These are phyloP conservation scores for Elaeagnus macrophylla DNA, from an alignment of 306 rosid genomes.

Conservation along the genomic window DNA sequence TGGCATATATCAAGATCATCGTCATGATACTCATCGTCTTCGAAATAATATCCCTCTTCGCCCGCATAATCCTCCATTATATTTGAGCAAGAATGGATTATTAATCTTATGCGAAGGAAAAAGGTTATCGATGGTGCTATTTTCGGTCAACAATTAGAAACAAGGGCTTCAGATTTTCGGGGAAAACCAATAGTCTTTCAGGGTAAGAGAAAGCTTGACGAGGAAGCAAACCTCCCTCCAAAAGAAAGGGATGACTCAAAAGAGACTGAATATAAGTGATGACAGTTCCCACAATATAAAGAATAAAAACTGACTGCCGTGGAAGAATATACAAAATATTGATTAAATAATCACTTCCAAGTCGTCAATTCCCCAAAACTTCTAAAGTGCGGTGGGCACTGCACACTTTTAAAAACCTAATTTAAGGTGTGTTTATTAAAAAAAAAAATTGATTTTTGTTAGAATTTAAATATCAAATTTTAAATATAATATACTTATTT, in stretches of 20 bases:
- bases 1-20: slow-evolving; percentile 9
- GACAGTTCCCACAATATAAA: too few species aligned
- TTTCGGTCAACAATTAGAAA: neutral
- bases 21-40: slow-evolving; percentile 4
- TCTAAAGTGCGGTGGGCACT: too few species aligned
- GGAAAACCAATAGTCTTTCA: neutral
- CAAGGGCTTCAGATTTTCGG: neutral
- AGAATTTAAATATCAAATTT: too few species aligned
- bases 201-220: slow-evolving; percentile 4
- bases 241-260: neutral
- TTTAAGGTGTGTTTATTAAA: too few species aligned
- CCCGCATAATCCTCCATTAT: slow-evolving; percentile 15
- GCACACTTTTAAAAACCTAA: too few species aligned
- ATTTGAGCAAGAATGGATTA: neutral
- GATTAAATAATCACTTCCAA: too few species aligned
- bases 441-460: too few species aligned
- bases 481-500: too few species aligned
- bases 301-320: too few species aligned
- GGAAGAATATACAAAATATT: too few species aligned
- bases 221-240: slow-evolving; percentile 4
- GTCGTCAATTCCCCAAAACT: too few species aligned
- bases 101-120: neutral
- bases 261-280: too few species aligned
- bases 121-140: neutral
- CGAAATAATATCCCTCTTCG: slow-evolving; percentile 3